Conservation (phyloP, 345 rosid genomes). For the Mercurialis annua region DNA sequence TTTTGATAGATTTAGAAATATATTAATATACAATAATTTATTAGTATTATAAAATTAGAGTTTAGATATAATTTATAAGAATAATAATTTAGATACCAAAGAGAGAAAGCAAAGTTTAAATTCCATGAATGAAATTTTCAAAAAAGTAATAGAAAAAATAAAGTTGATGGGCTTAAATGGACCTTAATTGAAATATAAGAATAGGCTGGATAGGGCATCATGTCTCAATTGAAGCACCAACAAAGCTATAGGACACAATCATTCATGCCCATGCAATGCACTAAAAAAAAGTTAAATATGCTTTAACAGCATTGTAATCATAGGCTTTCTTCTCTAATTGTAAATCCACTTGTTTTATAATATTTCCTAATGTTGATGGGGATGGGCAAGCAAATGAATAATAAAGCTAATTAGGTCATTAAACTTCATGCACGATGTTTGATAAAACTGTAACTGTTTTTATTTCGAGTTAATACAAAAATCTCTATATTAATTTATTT, state of each 20-base stretch:
- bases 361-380: neutral
- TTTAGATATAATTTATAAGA: no score
- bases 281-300: neutral
- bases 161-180: slow-evolving; percentile 7
- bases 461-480: no score
- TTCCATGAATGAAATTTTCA: no score
- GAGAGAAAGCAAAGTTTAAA: no score
- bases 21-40: no score
- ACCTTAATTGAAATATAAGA: neutral
- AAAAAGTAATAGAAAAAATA: neutral
- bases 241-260: neutral
- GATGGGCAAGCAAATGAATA: neutral
- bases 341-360: neutral
- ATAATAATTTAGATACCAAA: no score
- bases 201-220: neutral
- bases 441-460: no score
- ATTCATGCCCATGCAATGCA: slow-evolving; percentile 11
- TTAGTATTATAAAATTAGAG: no score
- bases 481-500: no score
- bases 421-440: neutral
- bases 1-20: no score
- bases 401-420: neutral
- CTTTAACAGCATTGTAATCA: neutral
- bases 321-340: neutral
- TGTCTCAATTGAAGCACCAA: neutral